Conservation (phyloP, 1,139 yeast species). For the Arxiozyma telluris region DNA sequence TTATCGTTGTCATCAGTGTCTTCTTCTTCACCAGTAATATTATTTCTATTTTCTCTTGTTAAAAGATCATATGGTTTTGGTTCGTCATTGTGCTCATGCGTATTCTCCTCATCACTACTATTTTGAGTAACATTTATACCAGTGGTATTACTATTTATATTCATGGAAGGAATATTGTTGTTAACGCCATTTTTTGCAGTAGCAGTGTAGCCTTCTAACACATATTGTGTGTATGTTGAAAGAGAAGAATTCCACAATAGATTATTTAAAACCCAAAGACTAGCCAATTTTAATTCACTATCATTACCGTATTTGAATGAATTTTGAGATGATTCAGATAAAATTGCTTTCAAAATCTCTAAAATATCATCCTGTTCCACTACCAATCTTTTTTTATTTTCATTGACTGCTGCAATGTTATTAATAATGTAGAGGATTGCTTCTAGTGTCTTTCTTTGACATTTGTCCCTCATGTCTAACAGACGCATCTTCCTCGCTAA, state of each 20-base stretch:
- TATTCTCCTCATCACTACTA: not conserved
- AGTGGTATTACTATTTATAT: not conserved
- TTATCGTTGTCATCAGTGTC: not conserved
- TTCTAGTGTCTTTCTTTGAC: constrained; percentile 34
- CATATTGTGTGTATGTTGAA: constrained; percentile 16
- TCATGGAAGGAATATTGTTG: not conserved
- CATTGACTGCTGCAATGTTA: constrained; percentile 49
- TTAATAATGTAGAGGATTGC: constrained; percentile 47
- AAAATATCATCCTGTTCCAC: constrained; percentile 37
- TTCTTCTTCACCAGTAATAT: not conserved
- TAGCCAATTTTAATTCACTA: constrained; percentile 41
- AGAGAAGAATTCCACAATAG: constrained; percentile 41
- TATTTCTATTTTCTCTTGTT: not conserved
- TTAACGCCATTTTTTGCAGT: constrained; percentile 3
- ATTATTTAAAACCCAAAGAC: constrained; percentile 52
- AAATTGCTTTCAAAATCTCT: constrained; percentile 30
- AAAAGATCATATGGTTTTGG: not conserved
- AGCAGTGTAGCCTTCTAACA: constrained; percentile 12
- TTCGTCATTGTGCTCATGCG: not conserved
- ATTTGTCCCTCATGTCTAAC: constrained; percentile 18
- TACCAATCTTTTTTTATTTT: constrained; percentile 39
- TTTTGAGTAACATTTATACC: not conserved
- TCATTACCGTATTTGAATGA: constrained; percentile 30
- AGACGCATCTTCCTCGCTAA: constrained; percentile 31
- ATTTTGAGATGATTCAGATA: constrained; percentile 18